Evolutionary conservation across 176 grass and related monocot genomes (phyloP), one percentile per base, ranked within the genome.

Genomic region (Alopecurus myosuroides): DNA sequence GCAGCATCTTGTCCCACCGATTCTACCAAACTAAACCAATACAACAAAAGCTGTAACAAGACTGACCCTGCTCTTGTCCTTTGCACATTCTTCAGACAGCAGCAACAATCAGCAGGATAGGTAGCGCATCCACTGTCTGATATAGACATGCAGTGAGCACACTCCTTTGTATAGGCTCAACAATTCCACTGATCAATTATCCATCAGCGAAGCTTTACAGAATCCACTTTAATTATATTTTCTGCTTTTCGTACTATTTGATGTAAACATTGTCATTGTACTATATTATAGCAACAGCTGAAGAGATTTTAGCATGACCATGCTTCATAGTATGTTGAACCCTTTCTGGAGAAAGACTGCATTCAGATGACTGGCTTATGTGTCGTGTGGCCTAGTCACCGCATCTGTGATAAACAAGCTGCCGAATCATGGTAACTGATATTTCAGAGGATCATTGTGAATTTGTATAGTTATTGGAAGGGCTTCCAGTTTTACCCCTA

Each of bases 41-140:
- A 14, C 8, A 34, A 44, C 23, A 41, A 82, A 81, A 37, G 60
- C 1, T 77, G 61, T 26, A 85, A 51, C 77, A 63, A 63, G 70
- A 20, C 11, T 63, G 71, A 34, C 26, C 53, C 56, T 29, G n/a
- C 78, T 78, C 2, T 17, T 82, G 15, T 29, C 46, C 40, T 76
- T 18, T 49, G 84, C 42, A 74, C 64, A 86, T 45, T 78, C 74
- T 78, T 90, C 42, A 7, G 79, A 86, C 71, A 83, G 74, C 55
- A 79, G 79, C 79, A 83, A 86, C 6, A 28, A 77, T 78, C 45
- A 46, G 56, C 41, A 74, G 68, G 61, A 61, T 75, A 62, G 26
- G 51, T 4, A 34, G 81, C 78, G 40, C 4, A 82, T 86, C 88
- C 40, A 77, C 61, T 70, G 76, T 77, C 30, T 70, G 78, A 89